Percentiles rank a stretch among this genome's conserved stretches.
These are phyloP conservation scores for Dipteronia sinensis DNA, from an alignment of 345 rosid species.

Conservation along the genomic window DNA sequence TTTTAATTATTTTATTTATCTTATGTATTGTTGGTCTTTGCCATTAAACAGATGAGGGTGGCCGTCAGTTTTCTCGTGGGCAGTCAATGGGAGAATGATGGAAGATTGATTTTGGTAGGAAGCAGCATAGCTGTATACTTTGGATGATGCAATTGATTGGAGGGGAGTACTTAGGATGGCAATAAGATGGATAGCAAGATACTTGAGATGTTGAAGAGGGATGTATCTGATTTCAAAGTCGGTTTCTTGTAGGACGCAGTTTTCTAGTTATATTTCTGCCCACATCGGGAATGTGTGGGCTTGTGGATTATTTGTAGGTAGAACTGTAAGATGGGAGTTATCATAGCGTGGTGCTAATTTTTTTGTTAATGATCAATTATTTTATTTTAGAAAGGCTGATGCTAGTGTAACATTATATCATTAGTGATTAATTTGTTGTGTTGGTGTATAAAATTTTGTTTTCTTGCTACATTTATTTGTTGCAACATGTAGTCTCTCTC, in stretches of 20 bases:
- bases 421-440: conserved; percentile 19
- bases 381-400: conserved; percentile 2
- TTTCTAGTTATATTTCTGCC: conserved; percentile 1
- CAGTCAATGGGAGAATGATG: conserved; percentile 41
- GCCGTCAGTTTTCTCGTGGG: conserved; percentile 34
- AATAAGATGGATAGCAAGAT: conserved; percentile 18
- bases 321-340: conserved; percentile 26
- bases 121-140: neutral
- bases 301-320: conserved; percentile 27
- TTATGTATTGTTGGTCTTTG: conserved; percentile 1
- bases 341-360: conserved; percentile 22
- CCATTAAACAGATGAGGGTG: conserved; percentile 43
- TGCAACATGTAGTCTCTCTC: neutral
- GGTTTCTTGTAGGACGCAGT: conserved; percentile 25
- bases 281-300: conserved; percentile 9
- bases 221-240: conserved; percentile 15
- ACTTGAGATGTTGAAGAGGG: conserved; percentile 13
- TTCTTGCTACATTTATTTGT: neutral
- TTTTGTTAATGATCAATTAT: neutral
- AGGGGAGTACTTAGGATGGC: conserved; percentile 2
- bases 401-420: conserved; percentile 33
- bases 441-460: conserved; percentile 35
- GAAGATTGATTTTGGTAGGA: conserved; percentile 5
- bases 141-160: conserved; percentile 9
- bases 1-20: neutral